These are phyloP conservation scores for Catunica adiposa DNA, from an alignment of 2,329 filamentous ascomycete species.

Conservation along the genomic window DNA sequence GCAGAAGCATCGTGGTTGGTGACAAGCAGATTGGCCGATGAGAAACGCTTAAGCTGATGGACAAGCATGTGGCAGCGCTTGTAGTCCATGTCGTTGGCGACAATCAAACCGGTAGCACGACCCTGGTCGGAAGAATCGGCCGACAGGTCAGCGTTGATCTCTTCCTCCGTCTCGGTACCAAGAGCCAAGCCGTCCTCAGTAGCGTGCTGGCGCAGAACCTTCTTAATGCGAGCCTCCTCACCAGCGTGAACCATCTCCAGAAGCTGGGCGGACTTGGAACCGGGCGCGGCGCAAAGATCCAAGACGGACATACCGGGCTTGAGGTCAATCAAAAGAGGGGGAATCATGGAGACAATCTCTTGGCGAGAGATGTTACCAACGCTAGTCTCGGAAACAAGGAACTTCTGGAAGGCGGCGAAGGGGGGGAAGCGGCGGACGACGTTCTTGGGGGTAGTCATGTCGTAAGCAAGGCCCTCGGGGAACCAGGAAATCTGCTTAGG, in stretches of 20 bases:
- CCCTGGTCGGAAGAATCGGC: conserved; percentile 57
- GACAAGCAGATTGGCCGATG: conserved; percentile 89
- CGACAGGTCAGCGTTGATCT: conserved; percentile 35
- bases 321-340: conserved; percentile 81
- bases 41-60: conserved; percentile 92
- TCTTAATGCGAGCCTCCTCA: conserved; percentile 71
- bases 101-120: conserved; percentile 73
- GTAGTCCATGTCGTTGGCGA: conserved; percentile 94
- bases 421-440: conserved; percentile 85
- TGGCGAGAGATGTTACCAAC: conserved; percentile 96
- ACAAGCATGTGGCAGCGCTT: conserved; percentile 94
- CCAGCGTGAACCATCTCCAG: conserved; percentile 87
- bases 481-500: conserved; percentile 80
- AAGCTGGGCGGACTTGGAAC: conserved; percentile 90
- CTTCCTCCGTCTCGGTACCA: conserved; percentile 30
- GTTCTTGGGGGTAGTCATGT: conserved; percentile 95
- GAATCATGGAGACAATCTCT: conserved; percentile 98
- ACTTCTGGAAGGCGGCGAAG: conserved; percentile 92
- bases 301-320: conserved; percentile 82
- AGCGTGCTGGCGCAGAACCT: conserved; percentile 48
- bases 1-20: conserved; percentile 96
- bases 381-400: conserved; percentile 89
- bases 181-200: conserved; percentile 42
- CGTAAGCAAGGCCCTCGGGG: conserved; percentile 87
- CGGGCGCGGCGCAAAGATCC: conserved; percentile 90